These are phyloP conservation scores for Bretschneidera sinensis DNA, from an alignment of 345 rosid species.

Conservation along the genomic window DNA sequence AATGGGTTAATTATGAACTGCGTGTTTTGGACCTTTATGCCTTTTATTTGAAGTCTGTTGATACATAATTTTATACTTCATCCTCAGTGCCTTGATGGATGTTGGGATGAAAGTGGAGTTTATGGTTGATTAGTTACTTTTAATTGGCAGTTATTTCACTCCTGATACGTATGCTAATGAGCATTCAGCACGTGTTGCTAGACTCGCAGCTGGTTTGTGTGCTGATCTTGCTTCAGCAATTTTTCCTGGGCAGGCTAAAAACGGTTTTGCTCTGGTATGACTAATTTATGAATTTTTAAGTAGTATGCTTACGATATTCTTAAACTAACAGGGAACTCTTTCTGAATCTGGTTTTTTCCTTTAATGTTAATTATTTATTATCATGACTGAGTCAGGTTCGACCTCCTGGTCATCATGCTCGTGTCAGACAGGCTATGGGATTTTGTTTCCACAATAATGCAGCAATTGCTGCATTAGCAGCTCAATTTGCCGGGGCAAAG, in stretches of 20 bases:
- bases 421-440: constrained; percentile 87
- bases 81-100: neutral
- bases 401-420: constrained; percentile 99
- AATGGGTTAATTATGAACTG: neutral
- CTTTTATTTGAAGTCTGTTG: constrained; percentile 3
- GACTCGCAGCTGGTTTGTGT: constrained; percentile 97
- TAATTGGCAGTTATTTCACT: constrained; percentile 81
- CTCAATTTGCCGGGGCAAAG: constrained; percentile 89
- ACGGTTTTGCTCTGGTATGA: constrained; percentile 97
- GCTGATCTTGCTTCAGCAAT: constrained; percentile 91
- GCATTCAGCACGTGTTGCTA: constrained; percentile 95
- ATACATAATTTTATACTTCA: neutral
- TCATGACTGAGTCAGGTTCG: constrained; percentile 55
- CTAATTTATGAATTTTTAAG: neutral
- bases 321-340: constrained; percentile 4
- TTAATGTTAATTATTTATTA: constrained; percentile 1
- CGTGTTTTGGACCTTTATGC: neutral
- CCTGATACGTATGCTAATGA: constrained; percentile 96
- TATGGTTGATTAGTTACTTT: constrained; percentile 14
- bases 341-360: neutral
- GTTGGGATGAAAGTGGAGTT: constrained; percentile 1
- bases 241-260: constrained; percentile 64
- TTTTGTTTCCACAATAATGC: constrained; percentile 99
- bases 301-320: neutral
- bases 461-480: constrained; percentile 90